A percentile compares a stretch with the other conserved stretches of the same genome.
Evolutionary conservation across 2,329 filamentous ascomycete genomes (phyloP).

Genomic region (Beauveria rudraprayagi): DNA sequence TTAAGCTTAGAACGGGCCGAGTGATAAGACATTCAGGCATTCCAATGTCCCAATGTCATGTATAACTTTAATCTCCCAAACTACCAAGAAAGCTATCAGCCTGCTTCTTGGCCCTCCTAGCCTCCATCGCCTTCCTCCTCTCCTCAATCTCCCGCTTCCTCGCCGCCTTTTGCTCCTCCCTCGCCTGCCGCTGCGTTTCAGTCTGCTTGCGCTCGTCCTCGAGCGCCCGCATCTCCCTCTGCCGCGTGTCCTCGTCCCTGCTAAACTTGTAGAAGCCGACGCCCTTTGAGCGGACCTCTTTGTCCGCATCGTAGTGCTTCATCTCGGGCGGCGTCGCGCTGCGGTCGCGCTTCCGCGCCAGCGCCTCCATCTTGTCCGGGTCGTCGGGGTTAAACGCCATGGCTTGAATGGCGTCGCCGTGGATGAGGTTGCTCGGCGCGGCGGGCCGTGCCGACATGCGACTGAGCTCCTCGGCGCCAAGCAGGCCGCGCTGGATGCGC

Average conservation of each 20-base stretch:
- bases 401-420: conserved; percentile 76
- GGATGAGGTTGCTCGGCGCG: conserved; percentile 65
- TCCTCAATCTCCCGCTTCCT: conserved; percentile 57
- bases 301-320: conserved; percentile 76
- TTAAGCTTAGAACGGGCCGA: too few species aligned
- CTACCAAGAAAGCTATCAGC: conserved; percentile 66
- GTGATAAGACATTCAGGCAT: too few species aligned
- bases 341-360: conserved; percentile 71
- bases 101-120: conserved; percentile 53
- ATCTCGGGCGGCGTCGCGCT: conserved; percentile 72
- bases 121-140: conserved; percentile 54
- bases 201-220: conserved; percentile 60
- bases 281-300: conserved; percentile 79
- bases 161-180: conserved; percentile 48
- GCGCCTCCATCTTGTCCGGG: conserved; percentile 63
- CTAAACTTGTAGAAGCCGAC: conserved; percentile 90
- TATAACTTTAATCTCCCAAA: conserved; percentile 24
- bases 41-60: too few species aligned
- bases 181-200: conserved; percentile 50
- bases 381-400: conserved; percentile 75
- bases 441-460: conserved; percentile 59
- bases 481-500: conserved; percentile 38
- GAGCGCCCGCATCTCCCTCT: conserved; percentile 67
- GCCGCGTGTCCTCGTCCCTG: conserved; percentile 58
- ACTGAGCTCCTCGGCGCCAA: conserved; percentile 55